Conservation (phyloP, 768 basidiomycete species). For the Podaxis mareebaensis region DNA sequence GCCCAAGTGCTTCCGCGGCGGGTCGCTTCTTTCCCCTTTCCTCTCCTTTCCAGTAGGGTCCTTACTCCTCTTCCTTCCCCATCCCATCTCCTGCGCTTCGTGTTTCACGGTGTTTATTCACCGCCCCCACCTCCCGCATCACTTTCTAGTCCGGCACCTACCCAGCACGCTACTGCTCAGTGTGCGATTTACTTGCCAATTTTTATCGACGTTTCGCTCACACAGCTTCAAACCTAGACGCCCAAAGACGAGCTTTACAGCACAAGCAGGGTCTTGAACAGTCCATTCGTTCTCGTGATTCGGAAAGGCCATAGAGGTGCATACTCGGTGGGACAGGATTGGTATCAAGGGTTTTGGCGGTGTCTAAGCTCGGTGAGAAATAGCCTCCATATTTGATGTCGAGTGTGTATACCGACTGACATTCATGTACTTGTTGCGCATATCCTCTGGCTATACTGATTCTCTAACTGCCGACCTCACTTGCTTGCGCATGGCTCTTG, state of each 20-base stretch:
- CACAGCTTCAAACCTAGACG: not conserved
- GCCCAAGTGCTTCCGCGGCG: not conserved
- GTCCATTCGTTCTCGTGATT: not conserved
- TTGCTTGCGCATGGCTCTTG: not conserved
- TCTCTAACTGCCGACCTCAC: not conserved
- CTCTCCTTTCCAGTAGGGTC: not conserved
- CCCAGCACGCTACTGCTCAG: not conserved
- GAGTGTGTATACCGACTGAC: not conserved
- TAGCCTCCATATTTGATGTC: not conserved
- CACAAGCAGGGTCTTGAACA: not conserved
- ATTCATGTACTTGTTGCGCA: constrained; percentile 4
- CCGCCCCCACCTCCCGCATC: not conserved
- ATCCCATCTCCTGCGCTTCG: not conserved
- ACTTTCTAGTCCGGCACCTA: not conserved
- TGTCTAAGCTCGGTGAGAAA: not conserved
- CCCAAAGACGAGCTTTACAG: not conserved
- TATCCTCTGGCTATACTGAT: not conserved
- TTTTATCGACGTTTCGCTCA: not conserved
- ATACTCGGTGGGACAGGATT: not conserved
- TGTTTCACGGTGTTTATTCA: not conserved
- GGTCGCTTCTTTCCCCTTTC: not conserved
- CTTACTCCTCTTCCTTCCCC: not conserved
- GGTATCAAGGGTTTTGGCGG: not conserved
- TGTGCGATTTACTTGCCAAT: not conserved
- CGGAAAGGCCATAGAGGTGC: not conserved